A percentile compares a stretch with the other conserved stretches of the same genome.
phyloP scores from a whole-genome alignment of 2,329 filamentous ascomycete species.

The Sarocladium brachiariae region DNA sequence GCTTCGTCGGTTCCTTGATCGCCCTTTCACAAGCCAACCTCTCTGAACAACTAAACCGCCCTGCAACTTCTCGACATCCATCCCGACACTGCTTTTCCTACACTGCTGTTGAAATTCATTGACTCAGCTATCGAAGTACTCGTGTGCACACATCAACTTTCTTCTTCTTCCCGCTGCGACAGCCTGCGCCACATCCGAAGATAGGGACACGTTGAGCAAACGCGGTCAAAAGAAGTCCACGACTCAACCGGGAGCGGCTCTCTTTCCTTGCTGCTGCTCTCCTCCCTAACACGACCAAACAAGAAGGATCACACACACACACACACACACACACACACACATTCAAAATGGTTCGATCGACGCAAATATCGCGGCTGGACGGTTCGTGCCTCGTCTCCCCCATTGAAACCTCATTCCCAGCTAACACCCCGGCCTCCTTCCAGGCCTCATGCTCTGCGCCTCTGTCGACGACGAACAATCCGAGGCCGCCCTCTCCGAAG shows the following conservation, averaged over 20 bases:
- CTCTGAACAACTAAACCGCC: too few relatives aligned
- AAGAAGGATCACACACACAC: too few relatives aligned
- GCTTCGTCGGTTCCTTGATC: too few relatives aligned
- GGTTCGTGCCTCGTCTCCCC: slow-evolving; percentile 44
- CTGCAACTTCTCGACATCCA: too few relatives aligned
- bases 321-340: too few relatives aligned
- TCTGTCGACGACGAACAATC: slow-evolving; percentile 82
- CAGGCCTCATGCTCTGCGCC: slow-evolving; percentile 89
- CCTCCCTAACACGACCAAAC: too few relatives aligned
- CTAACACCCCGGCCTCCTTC: neutral
- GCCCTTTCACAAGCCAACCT: too few relatives aligned
- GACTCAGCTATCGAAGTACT: too few relatives aligned
- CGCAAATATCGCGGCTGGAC: slow-evolving; percentile 89
- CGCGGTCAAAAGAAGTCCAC: neutral
- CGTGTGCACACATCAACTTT: too few relatives aligned
- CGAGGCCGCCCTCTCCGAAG: slow-evolving; percentile 71
- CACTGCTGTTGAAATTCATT: too few relatives aligned
- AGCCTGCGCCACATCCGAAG: neutral
- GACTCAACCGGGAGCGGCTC: slow-evolving; percentile 10
- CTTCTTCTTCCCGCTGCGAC: neutral
- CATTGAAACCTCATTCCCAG: neutral
- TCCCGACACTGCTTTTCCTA: too few relatives aligned
- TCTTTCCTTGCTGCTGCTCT: slow-evolving; percentile 3
- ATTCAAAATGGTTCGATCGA: slow-evolving; percentile 73
- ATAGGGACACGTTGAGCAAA: slow-evolving; percentile 18